Percentiles rank a stretch among this genome's conserved stretches.
Evolutionary conservation across 208 protist species (phyloP).

Genomic region (Endotrypanum monterogeii): DNA sequence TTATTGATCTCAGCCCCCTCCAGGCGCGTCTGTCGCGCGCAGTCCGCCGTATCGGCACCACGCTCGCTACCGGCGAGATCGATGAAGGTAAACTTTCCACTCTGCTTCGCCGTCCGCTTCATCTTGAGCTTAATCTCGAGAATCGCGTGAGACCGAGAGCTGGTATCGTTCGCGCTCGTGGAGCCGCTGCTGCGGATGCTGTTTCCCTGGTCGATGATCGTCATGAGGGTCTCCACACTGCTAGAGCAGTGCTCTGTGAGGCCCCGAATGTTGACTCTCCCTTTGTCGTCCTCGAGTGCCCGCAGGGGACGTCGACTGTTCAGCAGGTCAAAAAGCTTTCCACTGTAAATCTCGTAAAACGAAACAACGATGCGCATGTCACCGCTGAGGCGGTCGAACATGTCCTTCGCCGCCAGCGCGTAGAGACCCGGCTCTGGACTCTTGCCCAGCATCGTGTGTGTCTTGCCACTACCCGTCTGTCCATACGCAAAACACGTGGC

Average conservation of each 20-base stretch:
- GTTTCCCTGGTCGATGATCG: conserved; percentile 85
- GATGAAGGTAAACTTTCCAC: conserved; percentile 83
- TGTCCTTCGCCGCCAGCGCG: conserved; percentile 61
- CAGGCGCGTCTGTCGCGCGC: conserved; percentile 81
- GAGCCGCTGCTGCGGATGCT: conserved; percentile 75
- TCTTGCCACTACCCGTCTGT: conserved; percentile 93
- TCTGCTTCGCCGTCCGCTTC: conserved; percentile 3
- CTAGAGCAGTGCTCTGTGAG: conserved; percentile 56
- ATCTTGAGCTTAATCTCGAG: conserved; percentile 70
- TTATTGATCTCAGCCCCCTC: conserved; percentile 93
- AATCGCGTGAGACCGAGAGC: conserved; percentile 96
- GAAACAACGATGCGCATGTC: conserved; percentile 44
- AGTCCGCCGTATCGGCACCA: conserved; percentile 75
- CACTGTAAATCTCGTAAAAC: conserved; percentile 90
- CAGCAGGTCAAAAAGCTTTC: conserved; percentile 77
- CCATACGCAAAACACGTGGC: conserved; percentile 91
- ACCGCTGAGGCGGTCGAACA: conserved; percentile 62
- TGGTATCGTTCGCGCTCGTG: conserved; percentile 95
- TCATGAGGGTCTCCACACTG: conserved; percentile 59
- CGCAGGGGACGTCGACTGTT: conserved; percentile 65
- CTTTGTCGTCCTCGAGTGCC: conserved; percentile 68
- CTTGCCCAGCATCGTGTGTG: conserved; percentile 89
- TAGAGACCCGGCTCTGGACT: conserved; percentile 68
- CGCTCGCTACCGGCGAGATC: conserved; percentile 95
- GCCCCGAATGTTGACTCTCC: conserved; percentile 65